Evolutionary conservation across 2,329 filamentous ascomycete genomes (phyloP).

Genomic region (Ophiostoma ips): DNA sequence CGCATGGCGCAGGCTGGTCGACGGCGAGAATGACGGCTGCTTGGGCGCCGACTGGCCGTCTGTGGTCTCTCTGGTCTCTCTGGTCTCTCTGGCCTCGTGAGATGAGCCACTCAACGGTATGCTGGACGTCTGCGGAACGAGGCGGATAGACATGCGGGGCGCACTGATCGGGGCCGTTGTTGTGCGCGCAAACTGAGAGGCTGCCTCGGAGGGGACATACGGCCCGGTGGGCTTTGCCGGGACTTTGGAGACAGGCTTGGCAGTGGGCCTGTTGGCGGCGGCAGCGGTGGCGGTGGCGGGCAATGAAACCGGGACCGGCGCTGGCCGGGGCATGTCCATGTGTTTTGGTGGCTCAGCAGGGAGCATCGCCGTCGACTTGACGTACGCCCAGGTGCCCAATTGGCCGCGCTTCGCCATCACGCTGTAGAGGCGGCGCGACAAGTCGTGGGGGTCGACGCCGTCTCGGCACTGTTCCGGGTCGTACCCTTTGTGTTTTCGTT

Average conservation of each 20-base stretch:
- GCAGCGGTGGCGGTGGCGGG: conserved; percentile 1
- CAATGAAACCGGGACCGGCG: not conserved
- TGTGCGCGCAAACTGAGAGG: conserved; percentile 39
- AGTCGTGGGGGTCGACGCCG: conserved; percentile 38
- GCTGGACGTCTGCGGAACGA: not conserved
- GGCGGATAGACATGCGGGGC: not conserved
- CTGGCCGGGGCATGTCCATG: not conserved
- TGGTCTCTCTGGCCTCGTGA: no score
- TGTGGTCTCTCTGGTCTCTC: no score
- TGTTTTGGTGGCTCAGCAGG: not conserved
- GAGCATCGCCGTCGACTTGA: not conserved
- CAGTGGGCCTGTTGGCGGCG: not conserved
- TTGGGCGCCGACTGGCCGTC: not conserved
- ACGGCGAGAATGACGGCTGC: not conserved
- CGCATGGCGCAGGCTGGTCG: not conserved
- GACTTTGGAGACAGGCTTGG: not conserved
- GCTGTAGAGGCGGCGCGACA: conserved; percentile 35
- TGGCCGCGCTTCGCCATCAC: conserved; percentile 36
- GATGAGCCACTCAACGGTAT: no score
- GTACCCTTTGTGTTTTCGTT: not conserved
- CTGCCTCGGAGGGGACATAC: conserved; percentile 40
- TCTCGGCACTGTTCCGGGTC: not conserved
- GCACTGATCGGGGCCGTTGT: conserved; percentile 30
- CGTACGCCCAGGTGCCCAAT: not conserved
- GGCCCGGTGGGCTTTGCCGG: conserved; percentile 15